phyloP scores from a whole-genome alignment of 805 yeast species.

The Pichia membranifaciens region DNA sequence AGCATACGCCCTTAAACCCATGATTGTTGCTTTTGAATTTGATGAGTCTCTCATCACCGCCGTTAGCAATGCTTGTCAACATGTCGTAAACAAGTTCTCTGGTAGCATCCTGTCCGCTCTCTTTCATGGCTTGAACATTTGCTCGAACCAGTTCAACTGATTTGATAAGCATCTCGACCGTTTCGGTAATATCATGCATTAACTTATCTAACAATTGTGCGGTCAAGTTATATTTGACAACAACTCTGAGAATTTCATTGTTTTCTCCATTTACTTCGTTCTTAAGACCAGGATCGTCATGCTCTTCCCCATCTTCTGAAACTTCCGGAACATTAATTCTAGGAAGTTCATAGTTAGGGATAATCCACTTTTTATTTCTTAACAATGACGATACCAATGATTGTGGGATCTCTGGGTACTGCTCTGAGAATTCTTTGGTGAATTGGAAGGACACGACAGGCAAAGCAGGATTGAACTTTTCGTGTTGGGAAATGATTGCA shows the following conservation, averaged over 20 bases:
- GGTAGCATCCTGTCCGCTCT: conserved; percentile 26
- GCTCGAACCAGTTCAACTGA: conserved; percentile 39
- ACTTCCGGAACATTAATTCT: conserved; percentile 17
- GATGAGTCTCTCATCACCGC: conserved; percentile 41
- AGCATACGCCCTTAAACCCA: conserved; percentile 28
- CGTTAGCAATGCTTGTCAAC: conserved; percentile 49
- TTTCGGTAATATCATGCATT: conserved; percentile 53
- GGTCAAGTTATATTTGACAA: conserved; percentile 66
- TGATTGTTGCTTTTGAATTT: conserved; percentile 18
- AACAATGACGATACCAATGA: conserved; percentile 63
- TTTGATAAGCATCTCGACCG: conserved; percentile 46
- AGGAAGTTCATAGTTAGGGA: conserved; percentile 86
- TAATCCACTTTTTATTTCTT: conserved; percentile 77
- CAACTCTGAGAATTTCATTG: conserved; percentile 76
- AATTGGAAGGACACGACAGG: conserved; percentile 88
- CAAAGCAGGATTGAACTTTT: conserved; percentile 61
- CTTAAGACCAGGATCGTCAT: conserved; percentile 32
- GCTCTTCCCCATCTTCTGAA: conserved; percentile 11
- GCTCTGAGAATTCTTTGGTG: conserved; percentile 46
- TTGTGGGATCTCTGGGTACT: conserved; percentile 81
- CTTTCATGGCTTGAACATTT: conserved; percentile 19
- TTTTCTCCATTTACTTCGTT: conserved; percentile 30
- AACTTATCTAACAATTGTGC: conserved; percentile 55
- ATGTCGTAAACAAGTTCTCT: conserved; percentile 39
- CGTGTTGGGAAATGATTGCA: conserved; percentile 29